A percentile compares a stretch with the other conserved stretches of the same genome.
Conservation (phyloP, 805 yeast genomes). For the Teunomyces gatunensis region DNA sequence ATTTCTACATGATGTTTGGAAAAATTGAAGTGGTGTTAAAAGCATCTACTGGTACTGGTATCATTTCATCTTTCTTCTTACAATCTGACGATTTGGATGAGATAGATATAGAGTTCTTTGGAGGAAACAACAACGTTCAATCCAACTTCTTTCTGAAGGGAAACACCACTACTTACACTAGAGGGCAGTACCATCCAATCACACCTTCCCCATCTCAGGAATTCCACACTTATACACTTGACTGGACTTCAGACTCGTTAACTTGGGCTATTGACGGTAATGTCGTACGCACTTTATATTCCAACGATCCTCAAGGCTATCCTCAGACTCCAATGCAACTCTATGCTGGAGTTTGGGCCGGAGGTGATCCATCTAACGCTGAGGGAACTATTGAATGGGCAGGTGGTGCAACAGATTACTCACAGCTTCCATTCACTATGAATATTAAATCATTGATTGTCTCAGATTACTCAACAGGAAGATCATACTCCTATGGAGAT, state of each 20-base stretch:
- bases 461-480: constrained; percentile 50
- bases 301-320: constrained; percentile 13
- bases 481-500: constrained; percentile 40
- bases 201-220: constrained; percentile 11
- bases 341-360: constrained; percentile 46
- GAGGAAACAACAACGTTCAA: constrained; percentile 15
- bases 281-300: constrained; percentile 10
- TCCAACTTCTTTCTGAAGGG: constrained; percentile 16
- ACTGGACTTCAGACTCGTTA: constrained; percentile 13
- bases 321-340: constrained; percentile 17
- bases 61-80: constrained; percentile 13
- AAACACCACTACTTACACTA: constrained; percentile 12
- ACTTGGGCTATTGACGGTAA: constrained; percentile 12
- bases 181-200: constrained; percentile 13
- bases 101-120: constrained; percentile 15
- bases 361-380: constrained; percentile 39
- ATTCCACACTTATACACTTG: constrained; percentile 14
- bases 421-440: constrained; percentile 23
- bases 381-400: constrained; percentile 26
- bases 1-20: constrained; percentile 17
- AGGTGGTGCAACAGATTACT: constrained; percentile 21
- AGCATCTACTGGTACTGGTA: constrained; percentile 14
- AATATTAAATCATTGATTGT: constrained; percentile 16
- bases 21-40: constrained; percentile 14
- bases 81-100: constrained; percentile 17